phyloP scores from a whole-genome alignment of 345 rosid species.

The Geranium rotundifolium region DNA sequence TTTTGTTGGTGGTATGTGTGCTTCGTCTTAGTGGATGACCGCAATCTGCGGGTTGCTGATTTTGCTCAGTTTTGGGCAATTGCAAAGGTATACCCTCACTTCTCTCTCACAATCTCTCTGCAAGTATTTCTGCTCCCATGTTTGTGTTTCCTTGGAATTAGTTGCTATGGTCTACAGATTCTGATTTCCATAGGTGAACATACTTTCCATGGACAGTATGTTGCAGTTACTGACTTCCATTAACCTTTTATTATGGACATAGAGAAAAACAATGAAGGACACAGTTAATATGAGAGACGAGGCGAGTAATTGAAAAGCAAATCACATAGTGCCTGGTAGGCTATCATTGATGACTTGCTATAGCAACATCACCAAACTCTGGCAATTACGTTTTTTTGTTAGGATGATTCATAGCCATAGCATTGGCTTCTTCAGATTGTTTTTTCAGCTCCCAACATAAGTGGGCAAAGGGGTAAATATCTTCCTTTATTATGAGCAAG shows the following conservation, averaged over 20 bases:
- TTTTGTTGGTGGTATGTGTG: constrained; percentile 89
- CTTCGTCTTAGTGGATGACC: constrained; percentile 99
- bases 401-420: too few relatives aligned
- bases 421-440: too few relatives aligned
- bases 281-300: too few relatives aligned
- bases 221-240: background rate
- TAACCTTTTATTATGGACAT: background rate
- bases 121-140: constrained; percentile 24
- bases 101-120: constrained; percentile 37
- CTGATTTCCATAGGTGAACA: background rate
- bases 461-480: too few relatives aligned
- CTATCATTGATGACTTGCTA: too few relatives aligned
- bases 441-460: too few relatives aligned
- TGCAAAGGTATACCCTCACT: constrained; percentile 93
- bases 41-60: constrained; percentile 99
- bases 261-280: too few relatives aligned
- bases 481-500: too few relatives aligned
- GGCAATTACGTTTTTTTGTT: too few relatives aligned
- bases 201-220: background rate
- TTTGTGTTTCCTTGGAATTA: constrained; percentile 22
- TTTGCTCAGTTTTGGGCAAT: constrained; percentile 99
- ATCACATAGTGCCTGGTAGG: too few relatives aligned
- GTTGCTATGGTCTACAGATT: constrained; percentile 26
- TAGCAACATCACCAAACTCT: too few relatives aligned
- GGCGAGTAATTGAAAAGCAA: too few relatives aligned